phyloP scores from a whole-genome alignment of 192 early-diverging fungal genomes.

The Backusella circina region DNA sequence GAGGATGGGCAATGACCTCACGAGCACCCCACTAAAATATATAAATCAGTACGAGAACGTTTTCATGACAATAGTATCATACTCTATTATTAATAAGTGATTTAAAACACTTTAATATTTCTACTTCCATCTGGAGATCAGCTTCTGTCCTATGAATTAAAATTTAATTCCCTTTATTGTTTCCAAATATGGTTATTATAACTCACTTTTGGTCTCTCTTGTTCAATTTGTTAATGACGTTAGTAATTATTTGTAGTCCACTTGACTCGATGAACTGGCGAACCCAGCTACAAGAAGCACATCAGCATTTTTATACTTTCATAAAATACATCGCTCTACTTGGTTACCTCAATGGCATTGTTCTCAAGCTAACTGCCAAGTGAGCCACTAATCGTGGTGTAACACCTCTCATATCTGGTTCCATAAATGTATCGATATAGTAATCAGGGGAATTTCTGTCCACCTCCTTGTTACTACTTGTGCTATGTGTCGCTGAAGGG shows the following conservation, averaged over 20 bases:
- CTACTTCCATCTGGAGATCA: constrained; percentile 76
- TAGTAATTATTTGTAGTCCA: constrained; percentile 68
- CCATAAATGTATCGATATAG: constrained; percentile 51
- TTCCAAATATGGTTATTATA: neutral
- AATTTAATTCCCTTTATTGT: neutral
- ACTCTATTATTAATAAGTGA: constrained; percentile 65
- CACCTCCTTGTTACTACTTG: constrained; percentile 22
- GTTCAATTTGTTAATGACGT: constrained; percentile 63
- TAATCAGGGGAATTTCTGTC: constrained; percentile 56
- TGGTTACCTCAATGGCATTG: constrained; percentile 48
- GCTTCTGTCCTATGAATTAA: constrained; percentile 51
- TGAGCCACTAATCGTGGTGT: constrained; percentile 45
- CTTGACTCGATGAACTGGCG: constrained; percentile 74
- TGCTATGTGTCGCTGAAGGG: constrained; percentile 1
- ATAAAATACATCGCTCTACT: neutral
- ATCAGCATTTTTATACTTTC: neutral
- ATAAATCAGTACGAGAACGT: neutral
- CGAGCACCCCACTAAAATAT: constrained; percentile 66
- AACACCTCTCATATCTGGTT: constrained; percentile 46
- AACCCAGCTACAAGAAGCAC: constrained; percentile 55
- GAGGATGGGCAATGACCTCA: constrained; percentile 67
- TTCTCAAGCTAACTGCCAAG: constrained; percentile 51
- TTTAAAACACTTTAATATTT: constrained; percentile 79
- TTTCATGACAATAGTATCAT: neutral
- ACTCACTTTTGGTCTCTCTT: constrained; percentile 50